Evolutionary conservation across 2,329 filamentous ascomycete species (phyloP), one percentile per base, ranked within the genome.

Genomic region (Pyrenochaeta sp.): DNA sequence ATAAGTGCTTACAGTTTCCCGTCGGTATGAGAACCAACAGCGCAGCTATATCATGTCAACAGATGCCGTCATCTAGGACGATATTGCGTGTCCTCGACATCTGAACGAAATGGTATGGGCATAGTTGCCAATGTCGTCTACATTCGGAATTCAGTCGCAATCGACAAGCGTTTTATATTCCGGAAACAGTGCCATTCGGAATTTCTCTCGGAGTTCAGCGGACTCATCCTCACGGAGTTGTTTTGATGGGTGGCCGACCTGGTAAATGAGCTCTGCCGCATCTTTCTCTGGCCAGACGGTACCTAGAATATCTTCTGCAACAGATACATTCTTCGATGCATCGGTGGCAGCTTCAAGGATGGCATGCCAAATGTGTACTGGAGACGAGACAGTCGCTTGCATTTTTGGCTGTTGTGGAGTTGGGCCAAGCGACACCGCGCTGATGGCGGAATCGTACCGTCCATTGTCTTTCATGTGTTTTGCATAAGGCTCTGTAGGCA

Each of bases 201-300:
- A 15, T 31, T 23, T 48, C 2, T 27, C 11, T 31, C 61, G 52
- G 36, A 68, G 51, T 36, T 58, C 44, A 39, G 63, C 52, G 17
- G 23, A 27, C 23, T 27, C 23, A 27, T 58, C 42, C 3, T 49
- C 45, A 12, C 20, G 14, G 7, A 67, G 49, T 9, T 30, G 39
- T 45, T 56, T 58, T 7, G 39, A 39, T 3, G 62, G 65, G 31
- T 66, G 42, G 5, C 66, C 62, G 15, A 66, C 57, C 18, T 49
- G 41, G 36, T 61, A 27, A 9, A 68, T 43, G 9, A 67, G 39
- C 9, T 55, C 41, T 27, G 31, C n/a, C 27, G 54, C 54, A 35
- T 68, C 40, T 15, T 60, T 45, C 2, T 51, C 61, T 12, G 46
- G 50, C 49, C 49, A 59, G 1, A 58, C 29, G 6, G 56, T 43